Evolutionary conservation across 2,329 filamentous ascomycete species (phyloP).

Genomic region (Ophiocordyceps polyrhachis-furcata): DNA sequence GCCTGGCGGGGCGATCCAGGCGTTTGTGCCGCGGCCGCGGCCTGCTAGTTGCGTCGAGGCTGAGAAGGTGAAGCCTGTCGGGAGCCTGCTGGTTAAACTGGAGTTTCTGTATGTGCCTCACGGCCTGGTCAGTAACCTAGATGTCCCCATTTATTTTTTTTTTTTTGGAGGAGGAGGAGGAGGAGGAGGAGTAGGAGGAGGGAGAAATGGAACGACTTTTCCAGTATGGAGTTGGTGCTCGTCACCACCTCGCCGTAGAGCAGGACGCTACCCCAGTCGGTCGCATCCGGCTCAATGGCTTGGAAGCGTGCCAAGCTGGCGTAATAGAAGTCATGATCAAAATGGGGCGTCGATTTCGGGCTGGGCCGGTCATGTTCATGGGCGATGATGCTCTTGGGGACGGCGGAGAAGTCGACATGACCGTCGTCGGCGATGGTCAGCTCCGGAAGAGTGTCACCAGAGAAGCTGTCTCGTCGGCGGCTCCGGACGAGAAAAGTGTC

Average conservation of each 20-base stretch:
- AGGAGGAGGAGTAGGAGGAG: too few relatives aligned
- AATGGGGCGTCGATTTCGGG: conserved; percentile 59
- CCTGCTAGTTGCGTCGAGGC: conserved; percentile 80
- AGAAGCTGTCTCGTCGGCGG: conserved; percentile 36
- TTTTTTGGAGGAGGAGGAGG: too few relatives aligned
- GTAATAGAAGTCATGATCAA: conserved; percentile 70
- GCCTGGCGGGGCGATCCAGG: conserved; percentile 85
- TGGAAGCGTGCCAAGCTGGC: conserved; percentile 51
- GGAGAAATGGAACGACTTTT: conserved; percentile 39
- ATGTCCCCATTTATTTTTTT: too few relatives aligned
- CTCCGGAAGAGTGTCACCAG: conserved; percentile 5
- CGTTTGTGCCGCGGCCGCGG: conserved; percentile 74
- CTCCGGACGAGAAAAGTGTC: conserved; percentile 70
- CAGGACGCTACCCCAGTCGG: conserved; percentile 56
- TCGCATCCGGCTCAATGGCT: conserved; percentile 30
- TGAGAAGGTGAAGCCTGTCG: conserved; percentile 70
- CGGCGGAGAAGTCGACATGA: conserved; percentile 54
- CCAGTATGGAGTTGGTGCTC: conserved; percentile 81
- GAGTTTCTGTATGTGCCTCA: conserved; percentile 40
- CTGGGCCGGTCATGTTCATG: conserved; percentile 52
- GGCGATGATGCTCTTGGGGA: conserved; percentile 55
- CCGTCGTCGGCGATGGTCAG: conserved; percentile 24
- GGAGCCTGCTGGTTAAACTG: conserved; percentile 54
- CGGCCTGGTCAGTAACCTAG: too few relatives aligned
- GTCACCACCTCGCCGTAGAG: conserved; percentile 87